phyloP scores from a whole-genome alignment of 225 moss, liverwort and hornwort genomes.

The Pseudoscleropodium purum region DNA sequence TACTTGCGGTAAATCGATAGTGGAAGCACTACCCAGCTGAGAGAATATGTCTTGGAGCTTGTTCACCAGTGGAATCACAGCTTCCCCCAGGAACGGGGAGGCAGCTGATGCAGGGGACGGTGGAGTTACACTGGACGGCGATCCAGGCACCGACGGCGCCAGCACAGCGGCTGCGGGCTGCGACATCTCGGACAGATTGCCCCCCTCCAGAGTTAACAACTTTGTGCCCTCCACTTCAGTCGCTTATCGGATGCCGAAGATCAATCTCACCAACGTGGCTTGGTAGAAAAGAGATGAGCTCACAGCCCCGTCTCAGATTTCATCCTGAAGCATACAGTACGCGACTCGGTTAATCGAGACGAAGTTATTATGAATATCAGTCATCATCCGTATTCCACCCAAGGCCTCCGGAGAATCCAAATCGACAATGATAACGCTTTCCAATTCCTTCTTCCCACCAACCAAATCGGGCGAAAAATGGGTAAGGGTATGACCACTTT shows the following conservation, averaged over 20 bases:
- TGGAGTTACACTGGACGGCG: constrained; percentile 48
- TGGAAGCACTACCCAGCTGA: constrained; percentile 94
- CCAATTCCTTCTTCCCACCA: not conserved
- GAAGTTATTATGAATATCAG: not conserved
- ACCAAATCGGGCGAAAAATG: not conserved
- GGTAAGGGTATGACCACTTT: not conserved
- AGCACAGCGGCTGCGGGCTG: constrained; percentile 40
- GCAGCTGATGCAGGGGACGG: constrained; percentile 21
- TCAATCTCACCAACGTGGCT: not conserved
- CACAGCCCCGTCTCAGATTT: not conserved
- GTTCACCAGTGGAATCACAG: constrained; percentile 90
- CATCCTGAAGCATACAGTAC: not conserved
- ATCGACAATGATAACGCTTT: not conserved
- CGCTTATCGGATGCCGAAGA: not conserved
- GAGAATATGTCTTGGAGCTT: constrained; percentile 97
- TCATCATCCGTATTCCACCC: not conserved
- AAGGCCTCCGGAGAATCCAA: not conserved
- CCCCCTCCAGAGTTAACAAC: constrained; percentile 2
- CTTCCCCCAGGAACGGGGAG: constrained; percentile 68
- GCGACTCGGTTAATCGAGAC: not conserved
- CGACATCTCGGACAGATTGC: constrained; percentile 46
- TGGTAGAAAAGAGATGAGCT: not conserved
- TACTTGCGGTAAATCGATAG: constrained; percentile 89
- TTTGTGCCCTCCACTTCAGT: not conserved
- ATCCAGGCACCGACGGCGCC: constrained; percentile 45